These are phyloP conservation scores for Malbranchea cinnamomea DNA, from an alignment of 2,329 filamentous ascomycete genomes.

Conservation along the genomic window DNA sequence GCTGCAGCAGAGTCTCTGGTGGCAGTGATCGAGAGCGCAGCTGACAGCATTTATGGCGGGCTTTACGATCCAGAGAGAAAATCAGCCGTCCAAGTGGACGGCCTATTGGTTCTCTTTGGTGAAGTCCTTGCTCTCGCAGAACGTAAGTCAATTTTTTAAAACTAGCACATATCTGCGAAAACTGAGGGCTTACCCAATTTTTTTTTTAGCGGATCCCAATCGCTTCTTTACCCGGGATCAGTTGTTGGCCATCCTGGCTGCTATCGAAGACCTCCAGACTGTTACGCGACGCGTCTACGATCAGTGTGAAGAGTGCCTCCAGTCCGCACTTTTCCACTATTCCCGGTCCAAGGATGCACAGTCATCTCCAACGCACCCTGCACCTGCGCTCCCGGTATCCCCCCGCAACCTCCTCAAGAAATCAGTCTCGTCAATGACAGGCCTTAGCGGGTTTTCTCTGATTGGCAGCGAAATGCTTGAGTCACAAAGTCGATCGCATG, in stretches of 20 bases:
- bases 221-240: slow-evolving; percentile 53
- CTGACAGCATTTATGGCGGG: slow-evolving; percentile 82
- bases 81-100: slow-evolving; percentile 77
- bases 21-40: slow-evolving; percentile 72
- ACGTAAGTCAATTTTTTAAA: slow-evolving; percentile 24
- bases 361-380: slow-evolving; percentile 10
- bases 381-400: slow-evolving; percentile 26
- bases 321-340: slow-evolving; percentile 56
- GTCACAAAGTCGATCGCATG: slow-evolving; percentile 19
- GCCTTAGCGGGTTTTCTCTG: slow-evolving; percentile 49
- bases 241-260: slow-evolving; percentile 59
- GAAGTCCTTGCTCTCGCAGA: slow-evolving; percentile 68
- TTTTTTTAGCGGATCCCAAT: slow-evolving; percentile 31
- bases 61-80: slow-evolving; percentile 69
- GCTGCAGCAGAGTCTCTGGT: slow-evolving; percentile 60
- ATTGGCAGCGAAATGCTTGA: slow-evolving; percentile 60
- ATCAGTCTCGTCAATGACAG: slow-evolving; percentile 39
- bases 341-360: slow-evolving; percentile 37
- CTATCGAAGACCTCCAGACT: slow-evolving; percentile 65
- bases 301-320: slow-evolving; percentile 64
- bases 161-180: slow-evolving; percentile 7
- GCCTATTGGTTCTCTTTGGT: slow-evolving; percentile 66
- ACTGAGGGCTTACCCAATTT: slow-evolving; percentile 8
- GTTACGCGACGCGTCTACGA: slow-evolving; percentile 57
- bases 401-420: slow-evolving; percentile 55